phyloP scores from a whole-genome alignment of 2,329 filamentous ascomycete genomes.

The Sarocladium strictum region DNA sequence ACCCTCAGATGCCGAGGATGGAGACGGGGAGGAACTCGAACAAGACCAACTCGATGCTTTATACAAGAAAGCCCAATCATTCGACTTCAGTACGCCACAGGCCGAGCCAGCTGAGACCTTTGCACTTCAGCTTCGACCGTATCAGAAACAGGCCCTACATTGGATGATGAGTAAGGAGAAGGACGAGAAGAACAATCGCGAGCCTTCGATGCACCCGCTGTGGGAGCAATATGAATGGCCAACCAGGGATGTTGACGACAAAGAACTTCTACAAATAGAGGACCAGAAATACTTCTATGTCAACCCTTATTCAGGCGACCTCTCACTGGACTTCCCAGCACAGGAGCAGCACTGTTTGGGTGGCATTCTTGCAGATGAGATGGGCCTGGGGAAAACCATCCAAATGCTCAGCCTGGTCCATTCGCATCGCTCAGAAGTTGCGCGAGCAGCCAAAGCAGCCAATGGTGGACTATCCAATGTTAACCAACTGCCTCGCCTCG shows the following conservation, averaged over 20 bases:
- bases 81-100: slow-evolving; percentile 88
- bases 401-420: slow-evolving; percentile 96
- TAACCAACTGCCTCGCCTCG: slow-evolving; percentile 57
- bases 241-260: slow-evolving; percentile 77
- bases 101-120: slow-evolving; percentile 80
- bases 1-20: slow-evolving; percentile 66
- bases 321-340: slow-evolving; percentile 84
- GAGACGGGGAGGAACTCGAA: slow-evolving; percentile 87
- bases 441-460: slow-evolving; percentile 30
- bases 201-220: slow-evolving; percentile 86
- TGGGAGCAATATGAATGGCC: slow-evolving; percentile 98
- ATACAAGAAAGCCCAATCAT: slow-evolving; percentile 94
- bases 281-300: slow-evolving; percentile 78
- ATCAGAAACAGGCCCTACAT: slow-evolving; percentile 89
- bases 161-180: slow-evolving; percentile 97
- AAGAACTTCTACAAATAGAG: slow-evolving; percentile 59
- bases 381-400: slow-evolving; percentile 97
- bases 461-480: slow-evolving; percentile 34
- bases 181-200: slow-evolving; percentile 62
- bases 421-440: slow-evolving; percentile 61
- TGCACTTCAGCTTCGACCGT: slow-evolving; percentile 75
- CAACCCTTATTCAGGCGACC: slow-evolving; percentile 92
- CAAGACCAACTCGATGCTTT: slow-evolving; percentile 91
- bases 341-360: slow-evolving; percentile 94
- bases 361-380: slow-evolving; percentile 90